phyloP scores from a whole-genome alignment of 257 asterid species.

The Solanum ossicruentum region DNA sequence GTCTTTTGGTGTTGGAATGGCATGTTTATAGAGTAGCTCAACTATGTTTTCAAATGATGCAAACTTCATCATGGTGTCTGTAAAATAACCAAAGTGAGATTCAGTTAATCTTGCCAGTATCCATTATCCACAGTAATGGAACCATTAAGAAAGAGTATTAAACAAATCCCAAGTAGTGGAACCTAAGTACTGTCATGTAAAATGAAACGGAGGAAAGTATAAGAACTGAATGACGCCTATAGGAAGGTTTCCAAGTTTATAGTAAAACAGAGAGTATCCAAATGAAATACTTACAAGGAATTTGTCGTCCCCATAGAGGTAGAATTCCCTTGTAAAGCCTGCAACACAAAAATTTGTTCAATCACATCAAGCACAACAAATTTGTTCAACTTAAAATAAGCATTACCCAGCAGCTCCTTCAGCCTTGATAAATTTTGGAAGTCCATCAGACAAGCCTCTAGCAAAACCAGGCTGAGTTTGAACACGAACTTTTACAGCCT shows the following conservation, averaged over 20 bases:
- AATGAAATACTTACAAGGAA: constrained; percentile 41
- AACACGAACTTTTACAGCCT: constrained; percentile 66
- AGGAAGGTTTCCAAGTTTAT: neutral
- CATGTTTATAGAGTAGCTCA: constrained; percentile 56
- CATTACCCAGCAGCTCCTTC: constrained; percentile 50
- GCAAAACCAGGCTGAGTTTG: constrained; percentile 66
- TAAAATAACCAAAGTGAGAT: neutral
- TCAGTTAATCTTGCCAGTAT: neutral
- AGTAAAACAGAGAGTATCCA: neutral
- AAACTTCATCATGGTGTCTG: constrained; percentile 94
- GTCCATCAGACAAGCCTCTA: constrained; percentile 57
- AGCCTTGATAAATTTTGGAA: constrained; percentile 41
- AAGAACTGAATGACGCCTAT: neutral
- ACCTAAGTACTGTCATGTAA: neutral
- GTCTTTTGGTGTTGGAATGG: constrained; percentile 61
- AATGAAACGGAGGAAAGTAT: neutral
- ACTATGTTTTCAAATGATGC: constrained; percentile 73
- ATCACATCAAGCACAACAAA: neutral
- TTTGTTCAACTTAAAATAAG: neutral
- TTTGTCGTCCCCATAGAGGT: constrained; percentile 76
- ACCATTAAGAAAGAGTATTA: neutral
- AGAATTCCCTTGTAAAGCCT: constrained; percentile 59
- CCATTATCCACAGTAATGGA: neutral
- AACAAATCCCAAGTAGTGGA: neutral
- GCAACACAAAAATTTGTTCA: neutral